phyloP scores from a whole-genome alignment of 306 rosid species.

The Vigna nakashimae region DNA sequence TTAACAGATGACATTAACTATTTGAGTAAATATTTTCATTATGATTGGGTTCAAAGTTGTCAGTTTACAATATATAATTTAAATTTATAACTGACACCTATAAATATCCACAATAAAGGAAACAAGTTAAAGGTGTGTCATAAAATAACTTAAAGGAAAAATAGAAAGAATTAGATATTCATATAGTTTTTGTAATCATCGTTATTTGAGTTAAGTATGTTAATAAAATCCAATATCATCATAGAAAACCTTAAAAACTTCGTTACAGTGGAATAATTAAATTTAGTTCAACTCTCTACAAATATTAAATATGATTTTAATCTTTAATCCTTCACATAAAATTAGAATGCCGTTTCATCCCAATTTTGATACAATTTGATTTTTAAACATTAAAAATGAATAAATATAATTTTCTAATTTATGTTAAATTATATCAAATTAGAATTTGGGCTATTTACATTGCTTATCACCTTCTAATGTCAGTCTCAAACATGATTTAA shows the following conservation, averaged over 20 bases:
- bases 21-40: slow-evolving; percentile 2
- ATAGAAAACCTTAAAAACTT: too few species aligned
- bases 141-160: background rate
- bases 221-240: too few species aligned
- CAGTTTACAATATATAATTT: slow-evolving; percentile 2
- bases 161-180: background rate
- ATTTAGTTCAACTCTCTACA: background rate
- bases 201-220: too few species aligned
- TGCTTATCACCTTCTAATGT: accelerated
- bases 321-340: too few species aligned
- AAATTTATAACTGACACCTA: background rate
- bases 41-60: slow-evolving; percentile 19
- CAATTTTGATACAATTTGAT: too few species aligned
- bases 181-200: background rate
- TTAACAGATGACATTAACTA: background rate
- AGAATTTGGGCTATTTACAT: too few species aligned
- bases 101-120: background rate
- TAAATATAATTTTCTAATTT: too few species aligned
- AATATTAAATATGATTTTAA: too few species aligned
- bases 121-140: background rate
- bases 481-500: too few species aligned
- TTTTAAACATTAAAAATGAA: too few species aligned
- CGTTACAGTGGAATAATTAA: background rate
- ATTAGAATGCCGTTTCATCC: too few species aligned
- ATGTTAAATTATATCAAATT: too few species aligned